Percentiles rank a stretch among this genome's conserved stretches.
Conservation (phyloP, 495 filamentous ascomycete genomes). For the Penicillium paxilli region DNA sequence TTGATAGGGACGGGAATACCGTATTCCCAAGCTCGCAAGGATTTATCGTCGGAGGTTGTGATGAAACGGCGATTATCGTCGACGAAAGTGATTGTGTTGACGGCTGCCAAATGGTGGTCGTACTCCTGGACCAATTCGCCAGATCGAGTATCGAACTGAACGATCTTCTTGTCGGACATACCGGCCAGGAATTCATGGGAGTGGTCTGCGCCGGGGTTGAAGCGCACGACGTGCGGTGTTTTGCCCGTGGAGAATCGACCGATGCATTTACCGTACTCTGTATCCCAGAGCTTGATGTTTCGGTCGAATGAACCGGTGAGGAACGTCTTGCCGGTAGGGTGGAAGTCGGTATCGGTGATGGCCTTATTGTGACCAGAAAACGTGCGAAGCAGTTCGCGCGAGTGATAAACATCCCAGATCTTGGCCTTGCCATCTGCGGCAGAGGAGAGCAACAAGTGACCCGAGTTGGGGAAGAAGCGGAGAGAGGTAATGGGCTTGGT, state of each 20-base stretch:
- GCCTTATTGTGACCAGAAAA: slow-evolving; percentile 90
- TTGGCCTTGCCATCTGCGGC: slow-evolving; percentile 87
- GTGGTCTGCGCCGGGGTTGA: slow-evolving; percentile 78
- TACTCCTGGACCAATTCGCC: slow-evolving; percentile 93
- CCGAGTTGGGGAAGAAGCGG: slow-evolving; percentile 82
- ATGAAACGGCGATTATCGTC: slow-evolving; percentile 95
- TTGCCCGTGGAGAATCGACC: slow-evolving; percentile 87
- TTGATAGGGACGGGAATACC: slow-evolving; percentile 91
- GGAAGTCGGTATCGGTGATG: slow-evolving; percentile 88
- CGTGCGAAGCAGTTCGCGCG: slow-evolving; percentile 81
- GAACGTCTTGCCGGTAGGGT: slow-evolving; percentile 77
- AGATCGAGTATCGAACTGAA: slow-evolving; percentile 91
- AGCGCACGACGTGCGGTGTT: slow-evolving; percentile 90
- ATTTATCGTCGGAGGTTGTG: slow-evolving; percentile 96
- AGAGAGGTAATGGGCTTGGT: slow-evolving; percentile 83
- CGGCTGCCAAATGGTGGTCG: slow-evolving; percentile 93
- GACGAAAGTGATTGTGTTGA: slow-evolving; percentile 97
- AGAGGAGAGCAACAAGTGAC: slow-evolving; percentile 84
- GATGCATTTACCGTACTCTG: slow-evolving; percentile 86
- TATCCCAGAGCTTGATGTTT: slow-evolving; percentile 97
- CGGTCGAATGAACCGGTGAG: slow-evolving; percentile 91
- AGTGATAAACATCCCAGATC: slow-evolving; percentile 92
- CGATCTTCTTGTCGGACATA: slow-evolving; percentile 97
- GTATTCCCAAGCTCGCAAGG: slow-evolving; percentile 94
- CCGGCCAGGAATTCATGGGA: slow-evolving; percentile 91